phyloP scores from a whole-genome alignment of 306 rosid genomes.

The Cicer pinnatifidum region DNA sequence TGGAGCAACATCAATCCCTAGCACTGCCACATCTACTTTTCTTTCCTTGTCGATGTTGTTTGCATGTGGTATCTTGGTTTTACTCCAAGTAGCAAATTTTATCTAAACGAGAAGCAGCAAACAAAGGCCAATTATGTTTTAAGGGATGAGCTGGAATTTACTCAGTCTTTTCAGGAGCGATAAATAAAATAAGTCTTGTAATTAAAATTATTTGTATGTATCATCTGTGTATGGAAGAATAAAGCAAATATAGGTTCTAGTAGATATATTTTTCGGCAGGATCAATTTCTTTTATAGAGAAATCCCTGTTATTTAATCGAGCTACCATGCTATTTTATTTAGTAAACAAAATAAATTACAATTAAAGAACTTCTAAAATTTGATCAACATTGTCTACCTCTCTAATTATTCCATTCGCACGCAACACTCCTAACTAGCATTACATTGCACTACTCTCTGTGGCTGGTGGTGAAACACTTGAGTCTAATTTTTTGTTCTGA shows the following conservation, averaged over 20 bases:
- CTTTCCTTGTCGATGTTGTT: conserved; percentile 49
- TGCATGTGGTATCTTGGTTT: conserved; percentile 53
- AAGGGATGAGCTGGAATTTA: conserved; percentile 54
- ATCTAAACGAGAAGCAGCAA: conserved; percentile 51
- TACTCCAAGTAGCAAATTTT: conserved; percentile 53
- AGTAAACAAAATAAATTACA: conserved; percentile 38
- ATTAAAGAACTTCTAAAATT: conserved; percentile 28
- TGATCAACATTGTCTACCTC: background rate
- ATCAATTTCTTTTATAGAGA: conserved; percentile 55
- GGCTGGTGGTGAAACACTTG: no score
- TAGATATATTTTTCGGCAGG: conserved; percentile 57
- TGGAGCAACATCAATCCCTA: conserved; percentile 58
- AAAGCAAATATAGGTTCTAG: conserved; percentile 38
- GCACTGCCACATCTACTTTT: conserved; percentile 55
- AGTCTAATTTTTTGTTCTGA: no score
- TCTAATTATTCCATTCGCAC: no score
- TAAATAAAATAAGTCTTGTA: conserved; percentile 44
- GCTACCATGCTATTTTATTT: conserved; percentile 45
- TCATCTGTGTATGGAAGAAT: background rate
- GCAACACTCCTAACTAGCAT: no score
- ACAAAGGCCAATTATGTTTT: conserved; percentile 49
- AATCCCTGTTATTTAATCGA: conserved; percentile 41
- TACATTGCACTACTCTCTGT: no score
- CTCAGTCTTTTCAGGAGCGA: conserved; percentile 45
- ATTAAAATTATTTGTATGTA: conserved; percentile 38